A percentile compares a stretch with the other conserved stretches of the same genome.
These are phyloP conservation scores for Dryas integrifolia DNA, from an alignment of 331 rosid species.

Conservation along the genomic window DNA sequence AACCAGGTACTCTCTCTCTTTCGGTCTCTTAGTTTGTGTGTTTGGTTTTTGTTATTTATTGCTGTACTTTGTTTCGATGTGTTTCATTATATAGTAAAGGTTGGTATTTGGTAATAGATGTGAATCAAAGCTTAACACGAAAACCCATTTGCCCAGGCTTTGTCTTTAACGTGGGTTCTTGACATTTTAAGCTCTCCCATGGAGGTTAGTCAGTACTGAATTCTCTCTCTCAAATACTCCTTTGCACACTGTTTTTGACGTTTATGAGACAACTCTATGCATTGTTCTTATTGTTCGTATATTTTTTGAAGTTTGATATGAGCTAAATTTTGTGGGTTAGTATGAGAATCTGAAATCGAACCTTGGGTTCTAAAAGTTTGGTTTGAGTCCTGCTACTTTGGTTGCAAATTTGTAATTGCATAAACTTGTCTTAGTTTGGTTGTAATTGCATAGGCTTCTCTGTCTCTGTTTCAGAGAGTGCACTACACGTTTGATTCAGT, in stretches of 20 bases:
- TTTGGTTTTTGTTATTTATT: constrained; percentile 13
- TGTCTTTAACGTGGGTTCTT: constrained; percentile 42
- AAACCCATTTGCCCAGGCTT: constrained; percentile 55
- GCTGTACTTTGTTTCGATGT: constrained; percentile 27
- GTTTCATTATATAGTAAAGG: constrained; percentile 24
- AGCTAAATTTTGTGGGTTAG: constrained; percentile 31
- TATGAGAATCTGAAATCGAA: constrained; percentile 9
- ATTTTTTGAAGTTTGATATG: constrained; percentile 20
- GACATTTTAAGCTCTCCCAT: constrained; percentile 36
- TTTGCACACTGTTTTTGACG: constrained; percentile 11
- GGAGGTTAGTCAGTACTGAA: constrained; percentile 39
- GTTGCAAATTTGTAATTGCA: constrained; percentile 22
- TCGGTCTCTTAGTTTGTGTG: constrained; percentile 17
- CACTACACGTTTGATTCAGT: constrained; percentile 16
- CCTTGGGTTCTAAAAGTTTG: constrained; percentile 30
- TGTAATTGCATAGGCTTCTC: constrained; percentile 13
- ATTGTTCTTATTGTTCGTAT: constrained; percentile 29
- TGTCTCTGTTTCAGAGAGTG: constrained; percentile 16
- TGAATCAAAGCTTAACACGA: constrained; percentile 45
- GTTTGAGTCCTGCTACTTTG: background rate
- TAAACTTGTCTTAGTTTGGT: constrained; percentile 24
- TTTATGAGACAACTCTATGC: constrained; percentile 25
- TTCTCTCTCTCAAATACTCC: constrained; percentile 28
- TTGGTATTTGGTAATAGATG: constrained; percentile 29
- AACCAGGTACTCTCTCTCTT: constrained; percentile 37